Conservation (phyloP, 2,329 filamentous ascomycete species). For the Stachybotrys elegans region DNA sequence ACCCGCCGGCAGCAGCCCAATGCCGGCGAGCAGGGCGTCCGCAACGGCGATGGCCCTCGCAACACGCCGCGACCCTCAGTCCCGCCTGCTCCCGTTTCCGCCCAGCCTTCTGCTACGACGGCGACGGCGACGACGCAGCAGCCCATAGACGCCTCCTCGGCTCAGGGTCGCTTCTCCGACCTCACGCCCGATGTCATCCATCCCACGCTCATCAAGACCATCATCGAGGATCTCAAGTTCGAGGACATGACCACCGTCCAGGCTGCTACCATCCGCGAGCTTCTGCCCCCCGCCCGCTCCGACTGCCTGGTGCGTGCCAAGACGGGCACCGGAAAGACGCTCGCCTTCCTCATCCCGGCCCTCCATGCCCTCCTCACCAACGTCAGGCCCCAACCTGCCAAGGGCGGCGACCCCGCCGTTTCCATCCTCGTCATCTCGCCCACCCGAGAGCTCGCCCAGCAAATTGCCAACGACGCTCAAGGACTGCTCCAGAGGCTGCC, state of each 20-base stretch:
- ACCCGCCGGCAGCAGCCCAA: too few species aligned
- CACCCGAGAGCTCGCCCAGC: slow-evolving; percentile 65
- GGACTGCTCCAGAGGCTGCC: slow-evolving; percentile 68
- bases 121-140: slow-evolving; percentile 4
- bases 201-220: slow-evolving; percentile 40
- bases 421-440: slow-evolving; percentile 64
- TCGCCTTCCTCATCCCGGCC: slow-evolving; percentile 80
- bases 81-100: too few species aligned
- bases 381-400: slow-evolving; percentile 19
- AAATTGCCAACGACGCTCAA: slow-evolving; percentile 66
- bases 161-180: slow-evolving; percentile 42
- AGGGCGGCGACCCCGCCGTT: slow-evolving; percentile 29
- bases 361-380: slow-evolving; percentile 65
- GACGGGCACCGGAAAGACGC: slow-evolving; percentile 82
- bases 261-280: slow-evolving; percentile 42
- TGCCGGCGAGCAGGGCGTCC: too few species aligned
- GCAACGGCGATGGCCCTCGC: too few species aligned
- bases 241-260: slow-evolving; percentile 52
- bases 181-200: slow-evolving; percentile 37
- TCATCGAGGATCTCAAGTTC: slow-evolving; percentile 43
- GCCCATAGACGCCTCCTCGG: slow-evolving; percentile 29
- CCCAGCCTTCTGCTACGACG: too few species aligned
- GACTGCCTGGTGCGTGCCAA: slow-evolving; percentile 73
- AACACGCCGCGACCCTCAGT: too few species aligned
- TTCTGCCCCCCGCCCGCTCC: slow-evolving; percentile 37